These are phyloP conservation scores for Mimosa pudica DNA, from an alignment of 306 rosid species.

Conservation along the genomic window DNA sequence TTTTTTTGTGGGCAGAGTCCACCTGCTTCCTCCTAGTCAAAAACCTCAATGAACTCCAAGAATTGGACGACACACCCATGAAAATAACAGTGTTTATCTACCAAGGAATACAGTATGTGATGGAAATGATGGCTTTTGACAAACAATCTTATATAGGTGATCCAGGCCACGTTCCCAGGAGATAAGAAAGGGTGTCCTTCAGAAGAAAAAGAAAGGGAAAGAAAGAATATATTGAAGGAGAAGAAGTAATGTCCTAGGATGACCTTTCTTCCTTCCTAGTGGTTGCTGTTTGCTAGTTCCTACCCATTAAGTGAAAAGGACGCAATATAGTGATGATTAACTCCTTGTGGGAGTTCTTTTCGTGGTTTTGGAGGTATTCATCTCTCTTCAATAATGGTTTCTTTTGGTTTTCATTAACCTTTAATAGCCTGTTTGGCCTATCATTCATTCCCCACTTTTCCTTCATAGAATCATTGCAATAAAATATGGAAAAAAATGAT, in stretches of 20 bases:
- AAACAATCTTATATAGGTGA: background rate
- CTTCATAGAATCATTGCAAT: background rate
- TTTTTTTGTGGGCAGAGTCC: slow-evolving; percentile 50
- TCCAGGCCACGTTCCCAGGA: background rate
- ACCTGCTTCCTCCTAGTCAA: slow-evolving; percentile 75
- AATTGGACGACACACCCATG: slow-evolving; percentile 62
- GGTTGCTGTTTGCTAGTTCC: background rate
- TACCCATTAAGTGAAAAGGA: background rate
- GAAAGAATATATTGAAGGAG: background rate
- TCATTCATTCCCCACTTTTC: background rate
- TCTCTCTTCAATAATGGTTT: background rate
- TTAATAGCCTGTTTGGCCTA: background rate
- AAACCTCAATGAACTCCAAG: slow-evolving; percentile 51
- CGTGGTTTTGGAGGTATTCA: background rate
- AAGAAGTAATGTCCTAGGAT: background rate
- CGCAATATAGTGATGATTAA: background rate
- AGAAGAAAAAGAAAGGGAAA: background rate
- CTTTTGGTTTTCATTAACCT: background rate
- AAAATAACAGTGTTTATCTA: background rate
- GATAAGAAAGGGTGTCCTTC: background rate
- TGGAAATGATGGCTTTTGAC: background rate
- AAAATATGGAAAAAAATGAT: background rate
- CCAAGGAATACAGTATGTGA: slow-evolving; percentile 7
- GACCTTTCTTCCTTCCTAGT: background rate
- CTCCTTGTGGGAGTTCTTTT: background rate